These are phyloP conservation scores for Rhynchospora breviuscula DNA, from an alignment of 176 grass and related monocot species.

Conservation along the genomic window DNA sequence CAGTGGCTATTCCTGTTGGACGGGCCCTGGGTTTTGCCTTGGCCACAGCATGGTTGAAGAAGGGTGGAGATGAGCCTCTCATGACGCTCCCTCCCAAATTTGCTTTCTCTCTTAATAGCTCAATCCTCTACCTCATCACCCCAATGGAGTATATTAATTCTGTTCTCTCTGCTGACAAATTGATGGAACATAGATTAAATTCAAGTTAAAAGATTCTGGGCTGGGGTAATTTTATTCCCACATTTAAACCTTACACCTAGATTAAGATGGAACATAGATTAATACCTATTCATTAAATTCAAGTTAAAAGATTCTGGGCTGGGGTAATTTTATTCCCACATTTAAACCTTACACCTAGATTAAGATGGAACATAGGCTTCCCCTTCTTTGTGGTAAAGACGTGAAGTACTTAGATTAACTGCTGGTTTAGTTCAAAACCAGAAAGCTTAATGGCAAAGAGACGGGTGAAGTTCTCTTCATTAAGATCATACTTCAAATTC, in stretches of 20 bases:
- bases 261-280: neutral
- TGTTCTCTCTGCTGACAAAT: neutral
- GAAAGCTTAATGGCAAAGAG: neutral
- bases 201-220: neutral
- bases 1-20: conserved; percentile 77
- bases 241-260: neutral
- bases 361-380: neutral
- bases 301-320: neutral
- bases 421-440: neutral
- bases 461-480: neutral
- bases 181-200: neutral
- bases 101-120: conserved; percentile 40
- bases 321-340: neutral
- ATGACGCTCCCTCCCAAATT: conserved; percentile 77
- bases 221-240: neutral
- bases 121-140: neutral
- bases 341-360: neutral
- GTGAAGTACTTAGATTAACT: neutral
- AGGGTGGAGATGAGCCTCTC: conserved; percentile 42
- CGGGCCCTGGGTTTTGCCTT: conserved; percentile 64
- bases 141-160: neutral
- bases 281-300: neutral
- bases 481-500: neutral
- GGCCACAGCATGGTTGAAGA: conserved; percentile 55
- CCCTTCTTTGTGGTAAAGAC: neutral